These are phyloP conservation scores for Carex cristatella DNA, from an alignment of 176 grass and related monocot genomes.

Conservation along the genomic window DNA sequence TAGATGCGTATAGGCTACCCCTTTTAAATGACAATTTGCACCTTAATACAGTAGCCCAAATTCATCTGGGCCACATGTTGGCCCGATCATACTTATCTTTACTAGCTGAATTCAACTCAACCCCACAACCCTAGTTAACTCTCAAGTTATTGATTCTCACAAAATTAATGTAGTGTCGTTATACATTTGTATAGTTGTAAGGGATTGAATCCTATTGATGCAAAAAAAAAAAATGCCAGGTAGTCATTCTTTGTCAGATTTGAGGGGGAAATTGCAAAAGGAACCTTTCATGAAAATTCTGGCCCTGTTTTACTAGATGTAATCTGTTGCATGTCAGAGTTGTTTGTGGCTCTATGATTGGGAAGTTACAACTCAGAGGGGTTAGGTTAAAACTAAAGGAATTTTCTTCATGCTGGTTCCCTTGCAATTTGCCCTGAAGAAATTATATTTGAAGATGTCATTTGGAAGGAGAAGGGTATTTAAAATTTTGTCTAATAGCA, in stretches of 20 bases:
- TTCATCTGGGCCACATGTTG: slow-evolving; percentile 70
- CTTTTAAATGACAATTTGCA: slow-evolving; percentile 62
- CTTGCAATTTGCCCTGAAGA: slow-evolving; percentile 11
- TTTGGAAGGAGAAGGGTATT: background rate
- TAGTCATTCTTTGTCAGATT: background rate
- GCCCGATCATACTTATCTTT: slow-evolving; percentile 49
- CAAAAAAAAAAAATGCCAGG: background rate
- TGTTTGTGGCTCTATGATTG: background rate
- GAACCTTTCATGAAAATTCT: background rate
- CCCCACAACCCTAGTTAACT: slow-evolving; percentile 20
- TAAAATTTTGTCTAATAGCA: background rate
- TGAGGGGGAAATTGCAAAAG: background rate
- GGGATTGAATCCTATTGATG: background rate
- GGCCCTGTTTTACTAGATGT: background rate
- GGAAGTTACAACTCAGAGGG: background rate
- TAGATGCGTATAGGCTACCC: slow-evolving; percentile 63
- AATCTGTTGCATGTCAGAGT: background rate
- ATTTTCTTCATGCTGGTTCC: slow-evolving; percentile 4
- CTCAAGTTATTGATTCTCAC: background rate
- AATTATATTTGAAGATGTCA: background rate
- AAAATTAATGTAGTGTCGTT: background rate
- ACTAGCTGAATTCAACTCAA: slow-evolving; percentile 8
- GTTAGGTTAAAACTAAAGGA: background rate
- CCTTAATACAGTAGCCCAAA: slow-evolving; percentile 76
- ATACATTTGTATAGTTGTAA: background rate